Conservation (phyloP, 2,329 filamentous ascomycete species). For the Beauveria sp. region DNA sequence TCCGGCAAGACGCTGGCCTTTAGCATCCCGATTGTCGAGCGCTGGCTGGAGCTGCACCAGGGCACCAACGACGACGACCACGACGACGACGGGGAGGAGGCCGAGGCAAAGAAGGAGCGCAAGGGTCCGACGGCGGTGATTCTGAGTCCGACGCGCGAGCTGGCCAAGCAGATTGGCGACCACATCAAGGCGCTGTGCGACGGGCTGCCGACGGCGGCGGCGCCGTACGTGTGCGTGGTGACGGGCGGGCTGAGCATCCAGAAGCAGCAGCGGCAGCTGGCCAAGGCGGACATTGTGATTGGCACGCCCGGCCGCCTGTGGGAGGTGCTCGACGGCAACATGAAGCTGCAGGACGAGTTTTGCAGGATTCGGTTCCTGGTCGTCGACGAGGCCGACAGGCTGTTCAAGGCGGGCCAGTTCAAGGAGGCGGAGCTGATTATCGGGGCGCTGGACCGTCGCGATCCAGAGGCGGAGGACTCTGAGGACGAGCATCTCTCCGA, state of each 20-base stretch:
- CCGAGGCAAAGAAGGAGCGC: constrained; percentile 38
- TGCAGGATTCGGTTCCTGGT: constrained; percentile 74
- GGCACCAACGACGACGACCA: constrained; percentile 23
- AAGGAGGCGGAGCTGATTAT: constrained; percentile 90
- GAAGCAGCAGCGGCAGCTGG: constrained; percentile 82
- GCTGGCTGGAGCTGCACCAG: constrained; percentile 54
- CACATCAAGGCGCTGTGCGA: constrained; percentile 72
- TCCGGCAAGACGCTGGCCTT: constrained; percentile 96
- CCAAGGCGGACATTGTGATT: constrained; percentile 84
- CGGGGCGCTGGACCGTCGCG: constrained; percentile 64
- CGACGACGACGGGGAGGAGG: constrained; percentile 64
- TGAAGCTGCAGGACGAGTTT: constrained; percentile 61
- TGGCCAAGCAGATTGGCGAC: constrained; percentile 83
- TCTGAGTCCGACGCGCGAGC: constrained; percentile 83
- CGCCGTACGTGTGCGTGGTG: constrained; percentile 73
- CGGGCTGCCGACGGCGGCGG: constrained; percentile 39
- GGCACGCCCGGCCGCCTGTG: constrained; percentile 88
- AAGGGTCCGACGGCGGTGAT: constrained; percentile 66
- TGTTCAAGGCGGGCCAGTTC: constrained; percentile 89
- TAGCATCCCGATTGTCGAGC: constrained; percentile 85
- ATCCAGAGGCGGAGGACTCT: constrained; percentile 47
- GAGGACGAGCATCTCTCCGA: constrained; percentile 34
- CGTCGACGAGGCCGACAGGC: constrained; percentile 86
- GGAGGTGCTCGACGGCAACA: constrained; percentile 80
- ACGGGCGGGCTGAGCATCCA: constrained; percentile 91